Base-by-base conservation (phyloP, 2,329 filamentous ascomycete species). In the Penicillium sp. region DNA sequence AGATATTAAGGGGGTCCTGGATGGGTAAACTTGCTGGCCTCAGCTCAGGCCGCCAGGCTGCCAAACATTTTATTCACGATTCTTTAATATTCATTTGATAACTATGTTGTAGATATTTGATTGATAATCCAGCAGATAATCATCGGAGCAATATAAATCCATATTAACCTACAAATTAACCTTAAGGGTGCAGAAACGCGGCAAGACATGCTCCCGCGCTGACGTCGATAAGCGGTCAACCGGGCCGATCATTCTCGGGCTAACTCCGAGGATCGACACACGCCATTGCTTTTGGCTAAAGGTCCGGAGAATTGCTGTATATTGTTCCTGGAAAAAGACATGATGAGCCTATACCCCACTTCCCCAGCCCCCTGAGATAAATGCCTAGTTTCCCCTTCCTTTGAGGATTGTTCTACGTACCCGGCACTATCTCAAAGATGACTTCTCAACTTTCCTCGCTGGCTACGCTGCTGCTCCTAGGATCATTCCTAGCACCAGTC, bases 401-500 rank as follows among this genome's bases (percentile, higher is more conserved):
- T 10, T 4, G 10, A 27, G 11, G 9, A 36, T 27, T 19, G 23
- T 46, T 52, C 21, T 36, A 52, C 21, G 6, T 15, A 15, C 13
- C 13, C n/a, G 1, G 45, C 31, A 27, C 10, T 19, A 5, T 21
- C 21, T 36, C 15, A 45, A 45, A 45, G 21, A 50, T 52, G 50
- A 2, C 21, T 16, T 25, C 31, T 15, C 50, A 46, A 21, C 8
- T 45, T 19, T 52, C 50, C 11, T 52, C 40, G 5, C 21, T 52
- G 6, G 29, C 50, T 11, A 45, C 39, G 16, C 39, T 52, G 15
- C 21, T 52, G 5, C 29, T 52, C 3, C 13, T 52, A 19, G 50
- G 50, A 11, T 55, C 53, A 8, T 36, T 44, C 10, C 31, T 55
- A 41, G 19, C 46, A n/a, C 53, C 53, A 23, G 47, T 44, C 27